phyloP scores from a whole-genome alignment of 306 rosid species.

The Castanea mollissima region DNA sequence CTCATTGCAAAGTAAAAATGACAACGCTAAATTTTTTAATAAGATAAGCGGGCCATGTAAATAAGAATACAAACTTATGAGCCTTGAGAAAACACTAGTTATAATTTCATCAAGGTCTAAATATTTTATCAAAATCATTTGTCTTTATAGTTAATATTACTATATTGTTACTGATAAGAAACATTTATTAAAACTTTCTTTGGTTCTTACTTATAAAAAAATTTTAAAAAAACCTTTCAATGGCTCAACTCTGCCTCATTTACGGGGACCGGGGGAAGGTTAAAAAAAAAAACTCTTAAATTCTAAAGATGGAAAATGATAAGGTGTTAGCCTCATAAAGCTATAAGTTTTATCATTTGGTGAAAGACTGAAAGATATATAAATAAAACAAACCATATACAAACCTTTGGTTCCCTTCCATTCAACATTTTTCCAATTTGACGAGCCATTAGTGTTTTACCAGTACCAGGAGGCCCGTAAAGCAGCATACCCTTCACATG shows the following conservation, averaged over 20 bases:
- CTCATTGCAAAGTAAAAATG: neutral
- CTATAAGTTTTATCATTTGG: neutral
- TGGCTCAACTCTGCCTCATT: neutral
- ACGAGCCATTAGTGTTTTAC: conserved; percentile 98
- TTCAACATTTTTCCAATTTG: conserved; percentile 97
- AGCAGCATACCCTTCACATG: conserved; percentile 98
- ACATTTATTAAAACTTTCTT: no score
- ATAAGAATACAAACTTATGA: no score
- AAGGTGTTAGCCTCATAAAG: neutral
- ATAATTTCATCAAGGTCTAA: no score
- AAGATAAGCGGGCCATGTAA: no score
- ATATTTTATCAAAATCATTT: no score
- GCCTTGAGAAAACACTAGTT: no score
- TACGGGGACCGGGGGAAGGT: neutral
- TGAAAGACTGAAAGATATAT: neutral
- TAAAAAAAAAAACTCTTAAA: neutral
- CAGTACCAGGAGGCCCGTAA: conserved; percentile 99
- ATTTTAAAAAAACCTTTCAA: neutral
- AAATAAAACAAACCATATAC: conserved; percentile 23
- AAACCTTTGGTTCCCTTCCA: conserved; percentile 98
- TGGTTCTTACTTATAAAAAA: no score
- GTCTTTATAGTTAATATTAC: no score
- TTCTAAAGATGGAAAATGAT: neutral
- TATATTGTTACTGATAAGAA: no score
- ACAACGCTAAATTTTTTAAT: neutral